Conservation (phyloP, 305 asterid genomes). For the Solanum hybrid region DNA sequence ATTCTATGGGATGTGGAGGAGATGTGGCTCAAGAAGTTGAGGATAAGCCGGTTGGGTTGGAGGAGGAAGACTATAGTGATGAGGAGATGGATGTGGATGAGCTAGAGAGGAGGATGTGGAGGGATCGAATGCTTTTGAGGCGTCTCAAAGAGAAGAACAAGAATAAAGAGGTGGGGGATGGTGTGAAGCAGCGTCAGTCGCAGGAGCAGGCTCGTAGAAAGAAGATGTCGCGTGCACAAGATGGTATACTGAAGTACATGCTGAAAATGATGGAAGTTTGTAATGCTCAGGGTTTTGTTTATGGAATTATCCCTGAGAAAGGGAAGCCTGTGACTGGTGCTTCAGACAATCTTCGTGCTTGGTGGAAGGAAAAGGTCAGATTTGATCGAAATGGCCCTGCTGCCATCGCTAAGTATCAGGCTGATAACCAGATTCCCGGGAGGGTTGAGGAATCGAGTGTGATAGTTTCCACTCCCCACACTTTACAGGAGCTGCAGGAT, state of each 20-base stretch:
- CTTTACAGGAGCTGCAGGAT: conserved; percentile 55
- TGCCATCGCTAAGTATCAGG: conserved; percentile 41
- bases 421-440: conserved; percentile 31
- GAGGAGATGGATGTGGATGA: conserved; percentile 56
- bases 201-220: conserved; percentile 62
- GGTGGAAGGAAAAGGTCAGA: conserved; percentile 72
- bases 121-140: conserved; percentile 34
- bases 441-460: conserved; percentile 21
- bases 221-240: conserved; percentile 72
- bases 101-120: conserved; percentile 56
- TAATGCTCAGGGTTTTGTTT: conserved; percentile 61
- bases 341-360: conserved; percentile 56
- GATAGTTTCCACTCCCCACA: conserved; percentile 24
- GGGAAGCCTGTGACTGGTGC: conserved; percentile 64
- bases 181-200: conserved; percentile 33
- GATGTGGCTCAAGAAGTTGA: conserved; percentile 21
- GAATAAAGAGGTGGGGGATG: conserved; percentile 20
- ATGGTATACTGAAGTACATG: conserved; percentile 63
- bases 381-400: conserved; percentile 62
- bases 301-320: conserved; percentile 59
- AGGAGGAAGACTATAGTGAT: conserved; percentile 44
- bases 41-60: conserved; percentile 14
- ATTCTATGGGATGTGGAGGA: conserved; percentile 20
- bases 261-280: conserved; percentile 64
- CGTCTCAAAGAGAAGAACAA: conserved; percentile 48